Conservation (phyloP, 2,329 filamentous ascomycete genomes). For the Xylariaceae sp. region DNA sequence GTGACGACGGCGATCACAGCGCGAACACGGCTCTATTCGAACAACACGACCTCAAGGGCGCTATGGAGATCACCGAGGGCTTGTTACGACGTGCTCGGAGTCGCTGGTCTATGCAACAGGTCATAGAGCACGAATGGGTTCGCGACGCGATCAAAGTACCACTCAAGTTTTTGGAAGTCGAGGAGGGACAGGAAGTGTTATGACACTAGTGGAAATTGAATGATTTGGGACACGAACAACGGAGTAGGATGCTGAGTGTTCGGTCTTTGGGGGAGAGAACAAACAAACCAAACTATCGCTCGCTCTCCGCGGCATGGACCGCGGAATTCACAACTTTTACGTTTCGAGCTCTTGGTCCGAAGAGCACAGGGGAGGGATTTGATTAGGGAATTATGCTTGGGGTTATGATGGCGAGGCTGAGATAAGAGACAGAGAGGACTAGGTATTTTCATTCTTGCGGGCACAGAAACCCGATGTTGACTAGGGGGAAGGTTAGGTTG, state of each 20-base stretch:
- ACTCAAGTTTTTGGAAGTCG: slow-evolving; percentile 54
- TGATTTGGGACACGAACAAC: background rate
- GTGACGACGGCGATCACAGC: slow-evolving; percentile 83
- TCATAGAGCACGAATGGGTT: slow-evolving; percentile 72
- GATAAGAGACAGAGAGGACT: slow-evolving; percentile 6
- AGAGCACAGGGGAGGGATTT: background rate
- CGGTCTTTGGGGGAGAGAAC: too few species aligned
- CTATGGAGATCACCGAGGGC: slow-evolving; percentile 75
- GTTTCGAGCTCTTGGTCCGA: slow-evolving; percentile 4
- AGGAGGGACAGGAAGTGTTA: slow-evolving; percentile 50
- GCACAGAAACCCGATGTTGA: background rate
- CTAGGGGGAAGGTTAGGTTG: too few species aligned
- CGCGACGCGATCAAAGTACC: slow-evolving; percentile 64
- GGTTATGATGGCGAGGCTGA: background rate
- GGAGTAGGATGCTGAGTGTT: background rate
- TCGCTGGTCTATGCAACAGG: slow-evolving; percentile 69
- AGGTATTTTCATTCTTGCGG: background rate
- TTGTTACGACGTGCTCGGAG: slow-evolving; percentile 76
- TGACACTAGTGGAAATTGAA: slow-evolving; percentile 21
- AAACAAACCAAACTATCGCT: background rate
- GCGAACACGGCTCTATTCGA: slow-evolving; percentile 55
- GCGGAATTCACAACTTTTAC: slow-evolving; percentile 1
- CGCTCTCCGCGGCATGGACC: background rate
- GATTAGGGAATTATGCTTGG: slow-evolving; percentile 10
- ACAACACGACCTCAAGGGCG: slow-evolving; percentile 63